Evolutionary conservation across 2,329 filamentous ascomycete species (phyloP).

Genomic region (Pestalotiopsis fici): DNA sequence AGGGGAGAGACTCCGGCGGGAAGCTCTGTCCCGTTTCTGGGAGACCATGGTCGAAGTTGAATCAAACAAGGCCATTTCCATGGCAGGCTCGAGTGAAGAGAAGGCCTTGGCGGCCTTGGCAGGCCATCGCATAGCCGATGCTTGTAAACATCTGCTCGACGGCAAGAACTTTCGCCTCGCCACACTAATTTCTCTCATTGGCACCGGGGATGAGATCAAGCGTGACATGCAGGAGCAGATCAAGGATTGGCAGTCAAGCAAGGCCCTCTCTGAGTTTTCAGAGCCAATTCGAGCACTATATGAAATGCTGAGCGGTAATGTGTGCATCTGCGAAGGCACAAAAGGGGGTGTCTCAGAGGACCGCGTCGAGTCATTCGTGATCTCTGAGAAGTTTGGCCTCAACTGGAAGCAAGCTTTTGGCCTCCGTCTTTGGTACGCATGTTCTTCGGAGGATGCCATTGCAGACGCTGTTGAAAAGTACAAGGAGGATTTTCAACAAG

Average conservation of each 20-base stretch:
- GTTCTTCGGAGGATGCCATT: constrained; percentile 67
- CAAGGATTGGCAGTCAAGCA: constrained; percentile 79
- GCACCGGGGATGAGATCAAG: constrained; percentile 67
- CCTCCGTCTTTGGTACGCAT: constrained; percentile 86
- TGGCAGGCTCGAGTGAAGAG: constrained; percentile 71
- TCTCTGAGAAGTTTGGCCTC: constrained; percentile 80
- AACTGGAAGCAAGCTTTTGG: constrained; percentile 96
- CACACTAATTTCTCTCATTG: constrained; percentile 81
- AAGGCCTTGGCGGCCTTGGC: constrained; percentile 81
- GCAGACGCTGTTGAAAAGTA: constrained; percentile 74
- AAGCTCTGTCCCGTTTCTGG: constrained; percentile 69
- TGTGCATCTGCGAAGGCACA: constrained; percentile 79
- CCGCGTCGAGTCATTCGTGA: constrained; percentile 74
- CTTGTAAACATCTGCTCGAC: constrained; percentile 76
- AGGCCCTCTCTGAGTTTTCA: constrained; percentile 84
- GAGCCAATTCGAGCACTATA: constrained; percentile 85
- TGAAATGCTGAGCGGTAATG: constrained; percentile 84
- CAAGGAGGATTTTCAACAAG: constrained; percentile 69
- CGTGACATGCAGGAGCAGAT: constrained; percentile 80
- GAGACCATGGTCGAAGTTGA: constrained; percentile 64
- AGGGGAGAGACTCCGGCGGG: constrained; percentile 49
- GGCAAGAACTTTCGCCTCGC: constrained; percentile 82
- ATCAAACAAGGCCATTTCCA: constrained; percentile 54
- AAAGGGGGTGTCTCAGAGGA: constrained; percentile 76
- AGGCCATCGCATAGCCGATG: constrained; percentile 77